Evolutionary conservation across 164 flowering plant species (phyloP), one percentile per base, ranked within the genome.

Genomic region (Kalanchoe fedtschenkoi): DNA sequence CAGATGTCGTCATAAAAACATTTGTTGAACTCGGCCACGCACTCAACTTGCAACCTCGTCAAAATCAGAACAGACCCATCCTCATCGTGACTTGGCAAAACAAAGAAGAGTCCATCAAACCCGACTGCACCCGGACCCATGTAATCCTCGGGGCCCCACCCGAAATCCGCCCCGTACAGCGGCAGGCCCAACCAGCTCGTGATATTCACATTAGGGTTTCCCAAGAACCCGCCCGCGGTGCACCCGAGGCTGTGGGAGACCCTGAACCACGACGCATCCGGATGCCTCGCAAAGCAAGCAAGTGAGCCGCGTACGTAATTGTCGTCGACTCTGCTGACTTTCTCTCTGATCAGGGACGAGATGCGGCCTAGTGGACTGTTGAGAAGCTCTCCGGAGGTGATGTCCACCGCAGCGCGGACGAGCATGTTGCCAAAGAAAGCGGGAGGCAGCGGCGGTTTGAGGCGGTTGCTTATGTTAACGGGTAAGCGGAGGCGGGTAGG

Each of bases 71-170:
- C n/a, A n/a, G n/a, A n/a, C n/a, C n/a, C n/a, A n/a, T n/a, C n/a
- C n/a, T n/a, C n/a, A n/a, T n/a, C n/a, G n/a, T n/a, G n/a, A n/a
- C n/a, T n/a, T n/a, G n/a, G n/a, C n/a, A n/a, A n/a, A n/a, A n/a
- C n/a, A n/a, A n/a, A n/a, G n/a, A n/a, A n/a, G n/a, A n/a, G n/a
- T n/a, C n/a, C n/a, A n/a, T n/a, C n/a, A n/a, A n/a, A n/a, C n/a
- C n/a, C n/a, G n/a, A n/a, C n/a, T n/a, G n/a, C n/a, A n/a, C n/a
- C n/a, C n/a, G n/a, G n/a, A n/a, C n/a, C n/a, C n/a, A n/a, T n/a
- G n/a, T n/a, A n/a, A n/a, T n/a, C n/a, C n/a, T n/a, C n/a, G 39
- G 11, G 69, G 4, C 89, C 89, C 84, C 83, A 83, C 1, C 89
- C 89, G 56, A 81, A 79, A 61, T 76, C 70, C 0, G 44, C 26